phyloP scores from a whole-genome alignment of 495 filamentous ascomycete species.

The Penicillium daleae region DNA sequence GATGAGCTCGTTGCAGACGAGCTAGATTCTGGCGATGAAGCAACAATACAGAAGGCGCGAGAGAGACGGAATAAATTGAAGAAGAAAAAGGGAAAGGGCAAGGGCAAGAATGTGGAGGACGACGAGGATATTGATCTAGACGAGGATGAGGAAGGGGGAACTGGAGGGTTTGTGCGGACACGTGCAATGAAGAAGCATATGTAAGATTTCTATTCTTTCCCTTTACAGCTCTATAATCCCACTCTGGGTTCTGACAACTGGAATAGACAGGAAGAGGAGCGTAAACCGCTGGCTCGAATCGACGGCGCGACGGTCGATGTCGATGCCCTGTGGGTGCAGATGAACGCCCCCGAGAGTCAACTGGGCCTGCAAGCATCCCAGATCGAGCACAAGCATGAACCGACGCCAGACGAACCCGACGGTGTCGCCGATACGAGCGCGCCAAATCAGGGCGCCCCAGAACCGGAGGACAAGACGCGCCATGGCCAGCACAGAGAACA shows the following conservation, averaged over 20 bases:
- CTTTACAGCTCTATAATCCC: conserved; percentile 14
- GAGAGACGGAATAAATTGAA: conserved; percentile 58
- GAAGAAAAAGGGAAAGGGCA: conserved; percentile 29
- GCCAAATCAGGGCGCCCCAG: conserved; percentile 28
- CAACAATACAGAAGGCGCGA: conserved; percentile 64
- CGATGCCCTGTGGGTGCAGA: conserved; percentile 82
- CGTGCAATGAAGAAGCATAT: conserved; percentile 67
- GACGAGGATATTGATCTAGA: conserved; percentile 57
- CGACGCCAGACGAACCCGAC: conserved; percentile 17
- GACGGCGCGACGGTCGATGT: conserved; percentile 84
- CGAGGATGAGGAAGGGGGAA: conserved; percentile 65
- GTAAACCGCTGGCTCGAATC: conserved; percentile 61
- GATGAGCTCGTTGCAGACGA: conserved; percentile 34
- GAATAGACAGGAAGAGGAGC: conserved; percentile 56
- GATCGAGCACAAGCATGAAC: conserved; percentile 21
- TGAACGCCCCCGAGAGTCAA: conserved; percentile 58
- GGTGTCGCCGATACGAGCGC: conserved; percentile 18
- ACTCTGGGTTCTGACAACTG: conserved; percentile 8
- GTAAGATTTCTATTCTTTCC: conserved; percentile 37
- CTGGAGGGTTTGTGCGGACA: conserved; percentile 84
- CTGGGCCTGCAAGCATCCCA: conserved; percentile 22
- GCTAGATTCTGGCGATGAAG: conserved; percentile 77
- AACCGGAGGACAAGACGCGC: conserved; percentile 20
- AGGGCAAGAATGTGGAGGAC: conserved; percentile 45
- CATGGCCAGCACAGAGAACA: conserved; percentile 37